These are phyloP conservation scores for Aureobasidium sp. DNA, from an alignment of 2,329 filamentous ascomycete genomes.

Conservation along the genomic window DNA sequence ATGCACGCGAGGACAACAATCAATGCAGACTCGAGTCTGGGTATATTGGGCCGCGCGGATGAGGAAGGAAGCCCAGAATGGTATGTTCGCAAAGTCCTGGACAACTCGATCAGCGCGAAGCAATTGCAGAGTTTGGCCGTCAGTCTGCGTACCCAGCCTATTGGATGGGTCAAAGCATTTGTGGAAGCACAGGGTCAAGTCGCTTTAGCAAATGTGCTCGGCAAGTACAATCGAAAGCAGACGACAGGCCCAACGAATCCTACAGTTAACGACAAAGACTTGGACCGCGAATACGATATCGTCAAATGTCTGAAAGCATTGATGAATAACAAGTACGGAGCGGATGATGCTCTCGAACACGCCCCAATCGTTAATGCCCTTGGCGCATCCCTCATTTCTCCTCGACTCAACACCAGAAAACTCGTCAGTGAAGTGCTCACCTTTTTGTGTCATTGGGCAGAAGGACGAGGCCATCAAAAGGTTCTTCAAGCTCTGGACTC, in stretches of 20 bases:
- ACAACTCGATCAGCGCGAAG: slow-evolving; percentile 86
- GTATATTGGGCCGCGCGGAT: slow-evolving; percentile 71
- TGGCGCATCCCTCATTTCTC: slow-evolving; percentile 77
- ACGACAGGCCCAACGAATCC: slow-evolving; percentile 60
- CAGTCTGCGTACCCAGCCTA: slow-evolving; percentile 90
- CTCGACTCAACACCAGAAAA: slow-evolving; percentile 84
- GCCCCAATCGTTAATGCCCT: slow-evolving; percentile 85
- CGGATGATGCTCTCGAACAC: slow-evolving; percentile 86
- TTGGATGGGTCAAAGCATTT: slow-evolving; percentile 92
- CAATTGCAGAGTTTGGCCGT: slow-evolving; percentile 89
- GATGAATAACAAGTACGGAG: slow-evolving; percentile 99
- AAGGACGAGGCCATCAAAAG: slow-evolving; percentile 82
- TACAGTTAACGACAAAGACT: slow-evolving; percentile 64
- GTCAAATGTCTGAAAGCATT: slow-evolving; percentile 94
- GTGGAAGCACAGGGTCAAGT: slow-evolving; percentile 97
- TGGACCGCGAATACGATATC: slow-evolving; percentile 93
- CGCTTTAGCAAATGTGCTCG: slow-evolving; percentile 84
- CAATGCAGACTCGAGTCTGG: slow-evolving; percentile 59
- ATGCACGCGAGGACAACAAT: slow-evolving; percentile 61
- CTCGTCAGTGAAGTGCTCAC: slow-evolving; percentile 94
- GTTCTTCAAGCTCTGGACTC: slow-evolving; percentile 90
- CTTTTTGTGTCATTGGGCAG: slow-evolving; percentile 90
- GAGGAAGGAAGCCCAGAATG: slow-evolving; percentile 96
- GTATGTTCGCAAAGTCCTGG: slow-evolving; percentile 96
- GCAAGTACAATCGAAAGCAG: slow-evolving; percentile 87